Conservation (phyloP, 805 yeast genomes). For the Ogataea salicorniae region DNA sequence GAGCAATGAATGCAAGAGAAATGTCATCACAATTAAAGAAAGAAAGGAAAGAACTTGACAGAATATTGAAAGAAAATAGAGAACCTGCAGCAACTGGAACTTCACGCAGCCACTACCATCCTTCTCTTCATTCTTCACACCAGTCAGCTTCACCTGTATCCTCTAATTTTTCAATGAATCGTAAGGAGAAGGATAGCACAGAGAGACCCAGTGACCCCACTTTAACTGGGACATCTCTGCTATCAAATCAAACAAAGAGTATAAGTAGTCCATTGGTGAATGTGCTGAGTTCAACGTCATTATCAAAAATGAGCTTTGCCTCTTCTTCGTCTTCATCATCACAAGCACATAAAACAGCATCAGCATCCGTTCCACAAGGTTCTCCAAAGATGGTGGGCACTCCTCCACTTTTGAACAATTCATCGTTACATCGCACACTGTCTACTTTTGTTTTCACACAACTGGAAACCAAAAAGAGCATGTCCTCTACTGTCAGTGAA, state of each 20-base stretch:
- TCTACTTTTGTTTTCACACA: constrained; percentile 1
- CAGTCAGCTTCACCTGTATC: neutral
- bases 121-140: neutral
- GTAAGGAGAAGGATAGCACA: too few relatives aligned
- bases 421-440: neutral
- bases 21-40: constrained; percentile 38
- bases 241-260: too few relatives aligned
- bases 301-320: too few relatives aligned
- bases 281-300: too few relatives aligned
- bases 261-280: too few relatives aligned
- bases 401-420: neutral
- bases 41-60: constrained; percentile 23
- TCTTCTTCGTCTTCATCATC: neutral
- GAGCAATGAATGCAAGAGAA: constrained; percentile 50
- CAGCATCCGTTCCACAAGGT: neutral
- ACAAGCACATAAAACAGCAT: neutral
- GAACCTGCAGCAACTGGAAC: too few relatives aligned
- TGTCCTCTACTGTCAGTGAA: neutral
- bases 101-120: neutral
- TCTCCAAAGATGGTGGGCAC: neutral
- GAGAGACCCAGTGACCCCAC: too few relatives aligned
- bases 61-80: neutral
- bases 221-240: too few relatives aligned
- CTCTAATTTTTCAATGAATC: neutral
- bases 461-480: neutral